Evolutionary conservation across 2,329 filamentous ascomycete species (phyloP).

Genomic region (Penicillium sp.): DNA sequence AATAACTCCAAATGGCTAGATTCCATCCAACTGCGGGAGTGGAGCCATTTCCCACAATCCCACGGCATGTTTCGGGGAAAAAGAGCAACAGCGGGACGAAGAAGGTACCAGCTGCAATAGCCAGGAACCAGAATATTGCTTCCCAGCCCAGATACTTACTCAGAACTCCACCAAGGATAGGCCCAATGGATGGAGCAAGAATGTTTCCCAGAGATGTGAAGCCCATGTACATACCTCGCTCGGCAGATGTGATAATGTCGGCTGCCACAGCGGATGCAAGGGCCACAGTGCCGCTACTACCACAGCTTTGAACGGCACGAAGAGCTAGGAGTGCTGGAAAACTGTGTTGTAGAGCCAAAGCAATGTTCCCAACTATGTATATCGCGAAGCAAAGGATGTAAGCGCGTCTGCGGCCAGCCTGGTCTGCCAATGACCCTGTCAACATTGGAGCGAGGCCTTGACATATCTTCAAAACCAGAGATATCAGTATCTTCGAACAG

Average conservation of each 20-base stretch:
- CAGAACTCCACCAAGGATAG: constrained; percentile 52
- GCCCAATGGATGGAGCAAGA: constrained; percentile 49
- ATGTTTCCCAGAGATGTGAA: constrained; percentile 30
- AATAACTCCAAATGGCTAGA: constrained; percentile 22
- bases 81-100: constrained; percentile 23
- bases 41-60: constrained; percentile 36
- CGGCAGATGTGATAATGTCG: constrained; percentile 42
- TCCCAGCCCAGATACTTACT: constrained; percentile 51
- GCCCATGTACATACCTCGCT: constrained; percentile 46
- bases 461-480: constrained; percentile 35
- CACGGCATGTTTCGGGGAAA: constrained; percentile 39
- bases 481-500: background rate
- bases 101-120: constrained; percentile 40
- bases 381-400: constrained; percentile 48
- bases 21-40: constrained; percentile 30
- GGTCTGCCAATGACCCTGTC: constrained; percentile 49
- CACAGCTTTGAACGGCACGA: constrained; percentile 45
- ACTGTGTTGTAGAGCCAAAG: constrained; percentile 39
- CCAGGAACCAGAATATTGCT: constrained; percentile 55
- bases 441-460: constrained; percentile 53
- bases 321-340: constrained; percentile 40
- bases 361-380: constrained; percentile 44
- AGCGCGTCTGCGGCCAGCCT: constrained; percentile 47
- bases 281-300: constrained; percentile 42
- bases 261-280: constrained; percentile 42